Conservation (phyloP, 345 rosid species). For the Cardamine chenopodiifolia region DNA sequence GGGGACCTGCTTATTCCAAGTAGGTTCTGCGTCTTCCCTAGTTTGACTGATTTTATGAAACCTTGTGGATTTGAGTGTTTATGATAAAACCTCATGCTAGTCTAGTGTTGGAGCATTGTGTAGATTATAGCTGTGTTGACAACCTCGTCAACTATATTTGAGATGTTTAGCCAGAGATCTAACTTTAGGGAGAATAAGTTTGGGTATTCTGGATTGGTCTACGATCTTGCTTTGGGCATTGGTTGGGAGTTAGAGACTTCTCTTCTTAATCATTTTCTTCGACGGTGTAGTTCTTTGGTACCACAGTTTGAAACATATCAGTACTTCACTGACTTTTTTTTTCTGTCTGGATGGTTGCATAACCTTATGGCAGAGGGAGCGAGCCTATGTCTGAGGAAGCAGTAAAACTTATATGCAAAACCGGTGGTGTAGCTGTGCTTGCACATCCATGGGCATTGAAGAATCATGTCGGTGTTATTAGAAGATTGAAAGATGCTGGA, state of each 20-base stretch:
- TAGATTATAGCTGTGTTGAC: background rate
- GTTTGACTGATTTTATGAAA: background rate
- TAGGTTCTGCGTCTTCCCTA: slow-evolving; percentile 37
- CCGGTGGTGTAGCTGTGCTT: slow-evolving; percentile 92
- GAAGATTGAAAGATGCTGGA: slow-evolving; percentile 75
- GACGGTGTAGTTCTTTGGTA: background rate
- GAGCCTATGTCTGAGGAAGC: slow-evolving; percentile 88
- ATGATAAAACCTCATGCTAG: background rate
- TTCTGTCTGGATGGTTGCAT: slow-evolving; percentile 1
- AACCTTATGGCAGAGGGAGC: slow-evolving; percentile 60
- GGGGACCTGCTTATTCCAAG: slow-evolving; percentile 94
- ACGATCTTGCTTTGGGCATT: slow-evolving; percentile 18
- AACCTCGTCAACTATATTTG: background rate
- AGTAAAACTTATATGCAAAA: slow-evolving; percentile 63
- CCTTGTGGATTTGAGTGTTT: slow-evolving; percentile 7
- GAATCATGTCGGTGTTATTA: slow-evolving; percentile 63
- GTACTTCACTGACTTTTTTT: background rate
- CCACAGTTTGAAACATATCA: background rate
- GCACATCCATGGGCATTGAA: slow-evolving; percentile 99
- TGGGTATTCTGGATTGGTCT: background rate
- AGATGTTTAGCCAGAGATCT: background rate
- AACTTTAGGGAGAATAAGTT: slow-evolving; percentile 1
- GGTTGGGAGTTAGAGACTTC: background rate
- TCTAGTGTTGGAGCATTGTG: background rate
- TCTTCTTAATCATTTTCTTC: background rate